Evolutionary conservation across 2,329 filamentous ascomycete genomes (phyloP), one percentile per base, ranked within the genome.

Genomic region (Sarocladium strictum): DNA sequence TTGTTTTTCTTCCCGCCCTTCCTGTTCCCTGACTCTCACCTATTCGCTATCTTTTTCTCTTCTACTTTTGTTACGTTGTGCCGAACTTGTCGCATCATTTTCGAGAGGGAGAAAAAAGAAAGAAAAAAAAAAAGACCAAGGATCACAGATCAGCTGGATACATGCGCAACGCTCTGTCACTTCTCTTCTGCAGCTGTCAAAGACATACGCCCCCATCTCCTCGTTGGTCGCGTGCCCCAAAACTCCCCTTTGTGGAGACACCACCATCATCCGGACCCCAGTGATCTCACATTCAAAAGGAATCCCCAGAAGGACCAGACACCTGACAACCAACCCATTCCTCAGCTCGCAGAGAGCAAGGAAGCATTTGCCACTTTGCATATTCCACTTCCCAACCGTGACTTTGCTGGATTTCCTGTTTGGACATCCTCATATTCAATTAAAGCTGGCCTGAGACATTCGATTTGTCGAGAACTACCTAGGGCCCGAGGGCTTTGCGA

Each of bases 401-500:
- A 43, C 40, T 32, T 32, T 12, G 29, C n/a, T 32, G 29, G 29
- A 12, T 12, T 43, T 7, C 9, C 7, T 24, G 9, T 21, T 27
- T 9, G 7, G 24, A 27, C 21, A 4, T 6, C n/a, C 23, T 9
- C 7, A 23, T 15, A 26, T 29, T 29, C 3, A 17, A 26, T 47
- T 27, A n/a, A 40, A n/a, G 43, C n/a, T 47, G 43, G 12, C 24
- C 7, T 47, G 24, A 47, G 43, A 47, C 43, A 47, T 47, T 27
- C 7, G 43, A 27, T 24, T 26, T 24, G 27, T 47, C 24, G 23
- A 47, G 40, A 43, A 21, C 21, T 9, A 19, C n/a, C n/a, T n/a
- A n/a, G 35, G 35, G 9, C 9, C 35, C 21, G 40, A 23, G 40
- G 40, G 15, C 35, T n/a, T 38, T 38, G 5, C 35, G n/a, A 32